Evolutionary conservation across 306 rosid species (phyloP).

Genomic region (Adenanthera pavonina): DNA sequence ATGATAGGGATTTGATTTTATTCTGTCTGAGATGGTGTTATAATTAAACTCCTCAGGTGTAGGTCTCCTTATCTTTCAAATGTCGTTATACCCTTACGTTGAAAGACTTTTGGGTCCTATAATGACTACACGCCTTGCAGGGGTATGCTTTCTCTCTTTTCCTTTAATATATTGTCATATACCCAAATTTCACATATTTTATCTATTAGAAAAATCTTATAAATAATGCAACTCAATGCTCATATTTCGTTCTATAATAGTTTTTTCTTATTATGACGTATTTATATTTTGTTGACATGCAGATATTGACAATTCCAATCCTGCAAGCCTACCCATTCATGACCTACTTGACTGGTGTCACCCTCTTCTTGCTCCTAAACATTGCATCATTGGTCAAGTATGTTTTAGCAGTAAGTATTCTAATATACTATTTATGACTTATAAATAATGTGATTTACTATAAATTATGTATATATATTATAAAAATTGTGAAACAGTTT

Average conservation of each 20-base stretch:
- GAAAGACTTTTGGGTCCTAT: slow-evolving; percentile 47
- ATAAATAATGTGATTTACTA: too few species aligned
- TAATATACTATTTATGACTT: not conserved
- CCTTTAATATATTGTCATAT: too few species aligned
- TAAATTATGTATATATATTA: too few species aligned
- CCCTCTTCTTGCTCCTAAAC: slow-evolving; percentile 44
- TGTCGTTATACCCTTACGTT: slow-evolving; percentile 43
- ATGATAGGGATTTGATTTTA: too few species aligned
- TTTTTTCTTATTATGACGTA: too few species aligned
- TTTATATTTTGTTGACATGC: not conserved
- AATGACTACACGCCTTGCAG: slow-evolving; percentile 41
- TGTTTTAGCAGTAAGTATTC: slow-evolving; percentile 52
- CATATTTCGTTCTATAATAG: too few species aligned
- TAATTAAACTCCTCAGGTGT: slow-evolving; percentile 39
- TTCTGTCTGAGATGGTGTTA: not conserved
- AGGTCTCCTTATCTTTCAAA: slow-evolving; percentile 51
- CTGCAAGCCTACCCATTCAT: slow-evolving; percentile 54
- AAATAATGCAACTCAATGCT: too few species aligned
- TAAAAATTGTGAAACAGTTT: too few species aligned
- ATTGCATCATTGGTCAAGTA: slow-evolving; percentile 54
- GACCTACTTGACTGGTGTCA: slow-evolving; percentile 45
- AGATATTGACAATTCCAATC: slow-evolving; percentile 54
- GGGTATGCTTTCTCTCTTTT: slow-evolving; percentile 31
- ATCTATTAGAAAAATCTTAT: too few species aligned
- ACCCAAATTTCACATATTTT: not conserved